Percentiles rank a stretch among this genome's conserved stretches.
Conservation (phyloP, 2,329 filamentous ascomycete species). For the Cladosporium velox region DNA sequence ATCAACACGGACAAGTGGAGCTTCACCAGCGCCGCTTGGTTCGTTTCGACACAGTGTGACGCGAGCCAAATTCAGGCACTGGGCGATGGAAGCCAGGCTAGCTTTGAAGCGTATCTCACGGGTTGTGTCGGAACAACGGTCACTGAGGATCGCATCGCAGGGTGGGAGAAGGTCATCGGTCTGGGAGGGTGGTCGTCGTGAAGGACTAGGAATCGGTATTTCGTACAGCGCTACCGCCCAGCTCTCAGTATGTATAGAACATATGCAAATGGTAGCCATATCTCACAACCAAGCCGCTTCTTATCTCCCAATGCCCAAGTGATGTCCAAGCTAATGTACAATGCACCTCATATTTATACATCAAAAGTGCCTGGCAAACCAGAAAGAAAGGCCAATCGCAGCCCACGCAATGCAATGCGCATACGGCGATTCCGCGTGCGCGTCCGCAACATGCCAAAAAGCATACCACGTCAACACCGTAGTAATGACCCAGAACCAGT, state of each 20-base stretch:
- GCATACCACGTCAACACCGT: constrained; percentile 31
- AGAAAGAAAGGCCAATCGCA: constrained; percentile 12
- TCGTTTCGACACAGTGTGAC: constrained; percentile 57
- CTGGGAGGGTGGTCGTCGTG: constrained; percentile 44
- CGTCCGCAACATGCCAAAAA: constrained; percentile 35
- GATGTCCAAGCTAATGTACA: constrained; percentile 1
- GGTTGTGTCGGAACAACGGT: constrained; percentile 56
- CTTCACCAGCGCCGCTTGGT: constrained; percentile 65
- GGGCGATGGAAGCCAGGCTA: constrained; percentile 48
- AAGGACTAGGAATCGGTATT: constrained; percentile 49
- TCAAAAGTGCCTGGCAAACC: constrained; percentile 18
- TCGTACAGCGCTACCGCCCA: not conserved
- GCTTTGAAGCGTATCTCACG: constrained; percentile 55
- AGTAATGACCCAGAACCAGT: constrained; percentile 28
- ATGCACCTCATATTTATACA: constrained; percentile 8
- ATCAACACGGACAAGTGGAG: constrained; percentile 54
- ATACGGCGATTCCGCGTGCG: constrained; percentile 26
- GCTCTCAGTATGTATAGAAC: not conserved
- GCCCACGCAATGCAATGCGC: constrained; percentile 22
- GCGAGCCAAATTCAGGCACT: constrained; percentile 48
- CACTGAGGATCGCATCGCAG: constrained; percentile 48
- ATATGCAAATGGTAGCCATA: not conserved
- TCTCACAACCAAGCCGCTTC: not conserved
- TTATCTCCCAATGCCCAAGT: not conserved
- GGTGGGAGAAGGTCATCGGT: constrained; percentile 53